A percentile compares a stretch with the other conserved stretches of the same genome.
These are phyloP conservation scores for Solanum hybrid DNA, from an alignment of 305 asterid species.

Conservation along the genomic window DNA sequence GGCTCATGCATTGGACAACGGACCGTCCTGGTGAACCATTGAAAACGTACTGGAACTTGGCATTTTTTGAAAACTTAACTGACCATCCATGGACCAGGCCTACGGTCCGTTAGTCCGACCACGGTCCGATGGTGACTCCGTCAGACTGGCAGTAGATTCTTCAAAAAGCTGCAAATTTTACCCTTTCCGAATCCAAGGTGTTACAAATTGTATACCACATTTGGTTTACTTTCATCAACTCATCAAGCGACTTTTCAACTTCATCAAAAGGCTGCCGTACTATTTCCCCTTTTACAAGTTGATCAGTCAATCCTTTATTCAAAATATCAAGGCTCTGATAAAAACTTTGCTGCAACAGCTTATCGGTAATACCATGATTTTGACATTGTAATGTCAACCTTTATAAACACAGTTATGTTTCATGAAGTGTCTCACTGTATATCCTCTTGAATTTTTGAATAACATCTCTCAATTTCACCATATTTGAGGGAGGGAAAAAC, in stretches of 20 bases:
- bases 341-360: neutral
- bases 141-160: too few species aligned
- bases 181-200: too few species aligned
- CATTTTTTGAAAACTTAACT: too few species aligned
- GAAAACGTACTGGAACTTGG: neutral
- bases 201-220: neutral
- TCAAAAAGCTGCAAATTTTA: too few species aligned
- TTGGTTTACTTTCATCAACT: neutral
- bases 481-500: neutral
- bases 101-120: too few species aligned
- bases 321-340: neutral
- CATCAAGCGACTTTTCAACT: neutral
- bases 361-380: neutral
- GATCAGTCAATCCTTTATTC: neutral
- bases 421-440: neutral
- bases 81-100: too few species aligned
- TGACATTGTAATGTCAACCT: neutral
- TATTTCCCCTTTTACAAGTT: neutral
- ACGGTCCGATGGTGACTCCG: too few species aligned
- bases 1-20: neutral
- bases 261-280: neutral
- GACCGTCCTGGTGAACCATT: neutral
- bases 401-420: neutral
- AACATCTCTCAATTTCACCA: neutral
- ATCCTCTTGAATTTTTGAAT: neutral